Evolutionary conservation across 768 basidiomycete genomes (phyloP).

Genomic region (Suillus cothurnatus): DNA sequence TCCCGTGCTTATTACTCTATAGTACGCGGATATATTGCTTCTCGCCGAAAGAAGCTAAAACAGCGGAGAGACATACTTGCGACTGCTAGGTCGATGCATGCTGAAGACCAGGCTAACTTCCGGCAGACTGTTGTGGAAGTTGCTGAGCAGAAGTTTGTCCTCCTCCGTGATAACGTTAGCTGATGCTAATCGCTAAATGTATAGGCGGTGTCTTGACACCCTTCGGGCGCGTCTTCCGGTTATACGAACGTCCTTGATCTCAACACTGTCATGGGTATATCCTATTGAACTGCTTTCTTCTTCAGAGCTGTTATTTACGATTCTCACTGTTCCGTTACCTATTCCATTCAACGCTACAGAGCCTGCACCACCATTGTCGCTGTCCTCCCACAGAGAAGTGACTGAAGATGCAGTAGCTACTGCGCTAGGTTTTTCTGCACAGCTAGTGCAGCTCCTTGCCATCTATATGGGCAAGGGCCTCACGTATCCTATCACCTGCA

Average conservation of each 20-base stretch:
- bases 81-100: slow-evolving; percentile 43
- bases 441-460: slow-evolving; percentile 81
- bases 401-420: slow-evolving; percentile 88
- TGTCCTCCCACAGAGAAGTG: slow-evolving; percentile 66
- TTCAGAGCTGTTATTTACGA: slow-evolving; percentile 86
- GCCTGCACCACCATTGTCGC: slow-evolving; percentile 78
- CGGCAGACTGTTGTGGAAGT: slow-evolving; percentile 36
- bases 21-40: slow-evolving; percentile 48
- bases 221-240: slow-evolving; percentile 53
- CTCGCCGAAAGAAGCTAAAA: slow-evolving; percentile 45
- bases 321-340: slow-evolving; percentile 87
- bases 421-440: slow-evolving; percentile 88
- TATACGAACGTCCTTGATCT: slow-evolving; percentile 65
- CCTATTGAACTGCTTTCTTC: slow-evolving; percentile 88
- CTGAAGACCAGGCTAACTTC: slow-evolving; percentile 30
- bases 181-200: slow-evolving; percentile 3
- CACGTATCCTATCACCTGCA: slow-evolving; percentile 87
- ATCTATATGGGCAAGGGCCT: slow-evolving; percentile 75
- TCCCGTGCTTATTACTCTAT: slow-evolving; percentile 17
- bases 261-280: slow-evolving; percentile 74
- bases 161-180: slow-evolving; percentile 1
- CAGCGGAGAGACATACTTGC: slow-evolving; percentile 49
- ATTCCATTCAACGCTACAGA: slow-evolving; percentile 76
- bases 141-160: slow-evolving; percentile 41
- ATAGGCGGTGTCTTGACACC: slow-evolving; percentile 48